phyloP scores from a whole-genome alignment of 768 basidiomycete species.

The Mycena vulgaris region DNA sequence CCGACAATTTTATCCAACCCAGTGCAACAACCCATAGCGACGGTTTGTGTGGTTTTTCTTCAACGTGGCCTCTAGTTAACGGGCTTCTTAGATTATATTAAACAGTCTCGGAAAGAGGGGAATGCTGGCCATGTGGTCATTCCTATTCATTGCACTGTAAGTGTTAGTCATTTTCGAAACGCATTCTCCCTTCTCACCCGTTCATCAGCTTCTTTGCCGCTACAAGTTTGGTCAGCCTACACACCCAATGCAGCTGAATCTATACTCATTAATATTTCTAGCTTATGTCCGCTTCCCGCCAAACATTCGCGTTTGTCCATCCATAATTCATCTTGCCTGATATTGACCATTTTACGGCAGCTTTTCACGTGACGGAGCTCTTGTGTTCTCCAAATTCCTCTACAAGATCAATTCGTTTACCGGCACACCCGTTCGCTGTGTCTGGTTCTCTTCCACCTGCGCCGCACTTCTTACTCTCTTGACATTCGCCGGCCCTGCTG shows the following conservation, averaged over 20 bases:
- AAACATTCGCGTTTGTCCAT: conserved; percentile 24
- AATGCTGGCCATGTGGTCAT: conserved; percentile 68
- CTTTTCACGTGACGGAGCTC: conserved; percentile 18
- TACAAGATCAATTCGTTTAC: conserved; percentile 21
- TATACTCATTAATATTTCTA: neutral
- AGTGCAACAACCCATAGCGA: conserved; percentile 57
- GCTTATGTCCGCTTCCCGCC: conserved; percentile 25
- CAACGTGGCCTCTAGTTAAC: neutral
- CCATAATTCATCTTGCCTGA: neutral
- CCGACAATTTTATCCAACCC: conserved; percentile 47
- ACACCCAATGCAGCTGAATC: too few species aligned
- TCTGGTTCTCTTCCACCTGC: conserved; percentile 60
- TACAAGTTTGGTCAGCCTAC: too few species aligned
- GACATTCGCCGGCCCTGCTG: conserved; percentile 66
- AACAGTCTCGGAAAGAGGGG: conserved; percentile 64
- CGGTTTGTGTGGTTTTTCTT: conserved; percentile 40
- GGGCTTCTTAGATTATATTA: conserved; percentile 53
- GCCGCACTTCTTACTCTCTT: conserved; percentile 64
- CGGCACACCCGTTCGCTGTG: conserved; percentile 68
- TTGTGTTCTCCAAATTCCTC: neutral
- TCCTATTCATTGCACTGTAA: conserved; percentile 66
- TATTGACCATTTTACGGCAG: neutral
- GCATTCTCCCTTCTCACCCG: too few species aligned
- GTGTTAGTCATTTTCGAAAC: conserved; percentile 32
- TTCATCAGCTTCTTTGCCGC: too few species aligned